Evolutionary conservation across 345 rosid species (phyloP).

Genomic region (Hirschfeldia incana): DNA sequence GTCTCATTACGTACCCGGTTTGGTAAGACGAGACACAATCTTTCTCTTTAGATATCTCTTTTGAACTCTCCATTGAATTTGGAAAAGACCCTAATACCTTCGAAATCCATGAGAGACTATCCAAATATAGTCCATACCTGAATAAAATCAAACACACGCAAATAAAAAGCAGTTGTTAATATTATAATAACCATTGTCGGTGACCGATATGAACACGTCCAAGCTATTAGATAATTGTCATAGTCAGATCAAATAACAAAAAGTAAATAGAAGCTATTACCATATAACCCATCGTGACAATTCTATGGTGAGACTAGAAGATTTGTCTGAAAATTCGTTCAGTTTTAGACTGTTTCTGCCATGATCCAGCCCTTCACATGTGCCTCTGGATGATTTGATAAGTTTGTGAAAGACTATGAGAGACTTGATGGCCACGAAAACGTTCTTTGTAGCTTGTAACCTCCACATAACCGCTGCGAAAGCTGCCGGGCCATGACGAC

Average conservation of each 20-base stretch:
- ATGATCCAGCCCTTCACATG: conserved; percentile 22
- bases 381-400: conserved; percentile 38
- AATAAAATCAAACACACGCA: conserved; percentile 5
- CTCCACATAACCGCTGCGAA: conserved; percentile 70
- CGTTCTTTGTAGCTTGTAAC: conserved; percentile 58
- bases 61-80: conserved; percentile 43
- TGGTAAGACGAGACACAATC: conserved; percentile 47
- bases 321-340: conserved; percentile 59
- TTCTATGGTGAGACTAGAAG: conserved; percentile 53
- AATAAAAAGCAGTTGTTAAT: background rate
- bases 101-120: conserved; percentile 52
- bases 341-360: conserved; percentile 70
- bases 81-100: conserved; percentile 60
- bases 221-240: conserved; percentile 13
- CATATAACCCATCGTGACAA: conserved; percentile 81
- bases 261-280: conserved; percentile 27
- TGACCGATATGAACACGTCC: conserved; percentile 14
- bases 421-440: conserved; percentile 73
- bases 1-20: conserved; percentile 54
- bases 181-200: conserved; percentile 2
- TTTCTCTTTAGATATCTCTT: conserved; percentile 49
- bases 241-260: background rate
- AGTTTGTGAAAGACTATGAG: conserved; percentile 63
- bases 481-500: conserved; percentile 61
- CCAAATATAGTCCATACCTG: conserved; percentile 70